Conservation (phyloP, 345 rosid species). For the Acer saccharum region DNA sequence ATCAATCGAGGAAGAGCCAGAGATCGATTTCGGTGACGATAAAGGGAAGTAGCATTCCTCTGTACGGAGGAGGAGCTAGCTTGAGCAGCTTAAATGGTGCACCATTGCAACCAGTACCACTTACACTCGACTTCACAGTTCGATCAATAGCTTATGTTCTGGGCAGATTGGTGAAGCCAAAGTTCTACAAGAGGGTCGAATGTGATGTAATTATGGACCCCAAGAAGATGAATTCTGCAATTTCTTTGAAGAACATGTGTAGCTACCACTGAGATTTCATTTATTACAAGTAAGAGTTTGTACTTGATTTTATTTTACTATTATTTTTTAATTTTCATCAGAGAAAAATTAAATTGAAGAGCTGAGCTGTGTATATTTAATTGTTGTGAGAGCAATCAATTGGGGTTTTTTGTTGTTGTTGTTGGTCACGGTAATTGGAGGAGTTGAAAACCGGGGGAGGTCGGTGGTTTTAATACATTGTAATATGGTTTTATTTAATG, state of each 20-base stretch:
- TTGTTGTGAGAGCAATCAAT: not conserved
- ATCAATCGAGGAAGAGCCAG: slow-evolving; percentile 67
- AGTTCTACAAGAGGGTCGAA: slow-evolving; percentile 49
- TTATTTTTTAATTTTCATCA: not conserved
- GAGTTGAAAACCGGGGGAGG: not conserved
- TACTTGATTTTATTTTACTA: not conserved
- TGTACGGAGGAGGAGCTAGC: slow-evolving; percentile 66
- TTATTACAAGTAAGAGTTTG: not conserved
- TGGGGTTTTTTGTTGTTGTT: too few species aligned
- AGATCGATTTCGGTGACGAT: slow-evolving; percentile 42
- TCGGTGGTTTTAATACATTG: not conserved
- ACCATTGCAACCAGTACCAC: slow-evolving; percentile 52
- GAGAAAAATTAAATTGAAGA: not conserved
- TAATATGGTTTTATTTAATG: not conserved
- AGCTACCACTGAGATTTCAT: slow-evolving; percentile 30
- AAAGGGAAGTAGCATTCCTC: slow-evolving; percentile 47
- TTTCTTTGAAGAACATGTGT: slow-evolving; percentile 56
- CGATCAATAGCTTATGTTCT: slow-evolving; percentile 65
- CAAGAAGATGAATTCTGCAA: slow-evolving; percentile 43
- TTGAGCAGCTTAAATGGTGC: slow-evolving; percentile 54
- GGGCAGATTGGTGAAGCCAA: slow-evolving; percentile 60
- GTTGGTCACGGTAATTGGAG: not conserved
- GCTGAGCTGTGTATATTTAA: not conserved
- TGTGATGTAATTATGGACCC: slow-evolving; percentile 60
- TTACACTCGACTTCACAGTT: slow-evolving; percentile 48